These are phyloP conservation scores for Rhododendron ferrugineum DNA, from an alignment of 148 eudicot genomes.

Conservation along the genomic window DNA sequence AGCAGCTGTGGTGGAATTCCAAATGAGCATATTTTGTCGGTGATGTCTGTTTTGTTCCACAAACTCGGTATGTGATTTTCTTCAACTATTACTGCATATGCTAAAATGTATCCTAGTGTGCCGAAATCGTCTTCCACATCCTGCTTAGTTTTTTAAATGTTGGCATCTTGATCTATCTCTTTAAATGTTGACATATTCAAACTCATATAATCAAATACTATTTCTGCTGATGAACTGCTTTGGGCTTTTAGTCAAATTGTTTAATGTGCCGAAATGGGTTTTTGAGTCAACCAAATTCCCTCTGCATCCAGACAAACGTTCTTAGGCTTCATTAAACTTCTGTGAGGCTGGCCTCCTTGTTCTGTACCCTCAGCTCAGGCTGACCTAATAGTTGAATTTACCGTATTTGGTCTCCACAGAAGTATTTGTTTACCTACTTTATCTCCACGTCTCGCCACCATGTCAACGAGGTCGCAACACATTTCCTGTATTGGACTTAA, in stretches of 20 bases:
- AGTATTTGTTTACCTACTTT: background rate
- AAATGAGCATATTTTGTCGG: conserved; percentile 50
- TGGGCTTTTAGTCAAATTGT: background rate
- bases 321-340: background rate
- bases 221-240: background rate
- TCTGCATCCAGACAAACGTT: background rate
- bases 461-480: background rate
- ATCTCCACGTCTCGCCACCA: background rate
- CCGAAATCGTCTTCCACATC: background rate
- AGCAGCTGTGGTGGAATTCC: conserved; percentile 35
- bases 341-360: background rate
- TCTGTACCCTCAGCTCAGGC: background rate
- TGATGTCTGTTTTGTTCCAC: conserved; percentile 59
- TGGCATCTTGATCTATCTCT: background rate
- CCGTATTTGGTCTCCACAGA: background rate
- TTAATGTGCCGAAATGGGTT: background rate
- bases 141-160: background rate
- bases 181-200: background rate
- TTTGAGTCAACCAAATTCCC: background rate
- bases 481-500: background rate
- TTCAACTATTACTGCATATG: background rate
- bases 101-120: background rate
- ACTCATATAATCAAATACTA: background rate
- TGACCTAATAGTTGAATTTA: background rate
- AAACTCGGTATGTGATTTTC: conserved; percentile 59